Evolutionary conservation across 2,329 filamentous ascomycete genomes (phyloP), one percentile per base, ranked within the genome.

Genomic region (Esteya vermicola): DNA sequence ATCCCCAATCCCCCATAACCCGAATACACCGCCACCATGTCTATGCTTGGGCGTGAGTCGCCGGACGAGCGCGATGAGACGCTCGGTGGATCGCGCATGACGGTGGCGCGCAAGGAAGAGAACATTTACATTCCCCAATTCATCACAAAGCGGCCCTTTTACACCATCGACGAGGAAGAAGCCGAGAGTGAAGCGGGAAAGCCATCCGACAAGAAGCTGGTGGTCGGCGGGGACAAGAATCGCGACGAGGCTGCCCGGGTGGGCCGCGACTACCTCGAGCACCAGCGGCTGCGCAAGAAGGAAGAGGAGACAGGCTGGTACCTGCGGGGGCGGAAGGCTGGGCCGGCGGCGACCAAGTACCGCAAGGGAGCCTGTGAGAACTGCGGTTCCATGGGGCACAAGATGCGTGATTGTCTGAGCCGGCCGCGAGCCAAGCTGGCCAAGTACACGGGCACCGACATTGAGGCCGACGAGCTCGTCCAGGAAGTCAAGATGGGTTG

Each of bases 71-170:
- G 47, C 32, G 47, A 48, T 30, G 47, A 47, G 32, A 36, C 36
- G 13, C 45, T 48, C 33, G 47, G 47, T 26, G 47, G 47, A 27
- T 48, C 47, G 36, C 45, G 47, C 20, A 40, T 37, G 36, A 40
- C 46, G 20, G 40, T 45, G 10, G 38, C 45, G 30, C 40, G 40
- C 41, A 93, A 93, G 58, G 86, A 93, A 60, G 85, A 91, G 61
- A 98, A 98, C 70, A 79, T 95, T 59, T 98, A 98, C 68, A 98
- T 98, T 54, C 91, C 91, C 6, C 78, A 84, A 40, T 98, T 95
- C 70, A 98, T 98, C 64, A 88, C 86, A 52, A 95, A 94, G 60
- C 88, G 93, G 51, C 91, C 91, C 5, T 98, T 98, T 63, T 98
- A 96, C 60, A 78, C 93, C 40, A 77, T 74, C 52, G 78, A 83